Percentiles rank a stretch among this genome's conserved stretches.
These are phyloP conservation scores for Chaetomium sp. DNA, from an alignment of 2,329 filamentous ascomycete genomes.

Conservation along the genomic window DNA sequence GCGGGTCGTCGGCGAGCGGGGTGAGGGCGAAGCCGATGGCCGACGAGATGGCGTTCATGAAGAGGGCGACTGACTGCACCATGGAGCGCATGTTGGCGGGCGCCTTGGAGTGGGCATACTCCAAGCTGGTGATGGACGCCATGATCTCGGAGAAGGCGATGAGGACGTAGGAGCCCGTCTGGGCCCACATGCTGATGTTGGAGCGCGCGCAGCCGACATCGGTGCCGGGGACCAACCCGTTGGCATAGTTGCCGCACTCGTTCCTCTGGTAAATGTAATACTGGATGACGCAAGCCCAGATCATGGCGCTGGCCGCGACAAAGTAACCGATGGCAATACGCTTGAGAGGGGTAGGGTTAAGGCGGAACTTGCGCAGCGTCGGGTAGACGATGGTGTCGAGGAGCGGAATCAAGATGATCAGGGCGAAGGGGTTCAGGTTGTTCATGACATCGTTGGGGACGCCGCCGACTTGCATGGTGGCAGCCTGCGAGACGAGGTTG, in stretches of 20 bases:
- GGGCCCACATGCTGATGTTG: constrained; percentile 63
- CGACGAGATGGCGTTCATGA: constrained; percentile 68
- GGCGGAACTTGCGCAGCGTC: constrained; percentile 60
- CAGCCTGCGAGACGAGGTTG: constrained; percentile 64
- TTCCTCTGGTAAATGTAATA: constrained; percentile 66
- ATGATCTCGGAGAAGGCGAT: constrained; percentile 54
- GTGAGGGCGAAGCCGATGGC: constrained; percentile 64
- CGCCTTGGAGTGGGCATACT: constrained; percentile 77
- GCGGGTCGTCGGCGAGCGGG: constrained; percentile 56
- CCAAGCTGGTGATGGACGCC: constrained; percentile 60
- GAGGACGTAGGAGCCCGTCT: constrained; percentile 54
- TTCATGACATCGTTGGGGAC: constrained; percentile 76
- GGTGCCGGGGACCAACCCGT: constrained; percentile 36
- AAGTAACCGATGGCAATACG: constrained; percentile 72
- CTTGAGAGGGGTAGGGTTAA: constrained; percentile 74
- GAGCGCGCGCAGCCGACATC: constrained; percentile 52
- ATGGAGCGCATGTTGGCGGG: constrained; percentile 76
- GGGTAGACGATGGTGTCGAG: constrained; percentile 71
- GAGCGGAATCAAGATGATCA: constrained; percentile 74
- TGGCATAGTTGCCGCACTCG: constrained; percentile 54
- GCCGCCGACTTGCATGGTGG: constrained; percentile 66
- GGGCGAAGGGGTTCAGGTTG: constrained; percentile 72
- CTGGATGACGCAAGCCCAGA: constrained; percentile 57
- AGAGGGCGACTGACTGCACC: constrained; percentile 67
- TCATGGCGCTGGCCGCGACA: constrained; percentile 61